Conservation (phyloP, 140 eudicot genomes). For the Senecio squalidus region DNA sequence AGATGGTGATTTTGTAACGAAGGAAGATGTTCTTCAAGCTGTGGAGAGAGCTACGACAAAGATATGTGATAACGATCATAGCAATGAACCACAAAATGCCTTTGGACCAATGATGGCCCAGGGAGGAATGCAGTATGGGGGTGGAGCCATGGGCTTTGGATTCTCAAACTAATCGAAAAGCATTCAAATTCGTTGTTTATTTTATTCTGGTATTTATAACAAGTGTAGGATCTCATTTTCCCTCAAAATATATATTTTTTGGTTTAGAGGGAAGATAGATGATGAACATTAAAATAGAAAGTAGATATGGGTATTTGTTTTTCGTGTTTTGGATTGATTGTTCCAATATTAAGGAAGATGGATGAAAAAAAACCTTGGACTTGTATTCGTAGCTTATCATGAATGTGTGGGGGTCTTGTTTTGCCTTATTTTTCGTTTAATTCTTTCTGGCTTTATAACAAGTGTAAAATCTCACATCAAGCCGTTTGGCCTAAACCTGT, state of each 20-base stretch:
- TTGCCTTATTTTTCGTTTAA: neutral
- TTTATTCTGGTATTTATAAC: neutral
- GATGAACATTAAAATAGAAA: too few species aligned
- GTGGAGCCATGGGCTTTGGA: constrained; percentile 29
- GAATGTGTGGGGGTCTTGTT: constrained; percentile 14
- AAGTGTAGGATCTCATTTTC: neutral
- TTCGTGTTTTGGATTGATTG: too few species aligned
- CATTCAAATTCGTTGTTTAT: neutral
- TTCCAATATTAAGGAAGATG: too few species aligned
- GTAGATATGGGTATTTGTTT: too few species aligned
- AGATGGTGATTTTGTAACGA: constrained; percentile 36
- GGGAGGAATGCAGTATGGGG: constrained; percentile 15
- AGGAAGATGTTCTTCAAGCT: constrained; percentile 34
- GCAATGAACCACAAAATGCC: neutral
- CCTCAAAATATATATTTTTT: too few species aligned
- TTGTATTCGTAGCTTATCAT: too few species aligned
- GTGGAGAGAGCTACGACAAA: constrained; percentile 29
- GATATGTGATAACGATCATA: constrained; percentile 11
- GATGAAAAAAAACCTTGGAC: too few species aligned
- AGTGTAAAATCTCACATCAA: neutral
- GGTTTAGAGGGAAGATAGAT: too few species aligned
- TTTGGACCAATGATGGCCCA: constrained; percentile 23
- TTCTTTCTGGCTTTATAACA: neutral
- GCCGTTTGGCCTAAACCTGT: too few species aligned
- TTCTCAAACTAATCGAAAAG: constrained; percentile 9